A percentile compares a stretch with the other conserved stretches of the same genome.
Evolutionary conservation across 116 monocot genomes (phyloP).

Genomic region (Trichopus zeylanicus): DNA sequence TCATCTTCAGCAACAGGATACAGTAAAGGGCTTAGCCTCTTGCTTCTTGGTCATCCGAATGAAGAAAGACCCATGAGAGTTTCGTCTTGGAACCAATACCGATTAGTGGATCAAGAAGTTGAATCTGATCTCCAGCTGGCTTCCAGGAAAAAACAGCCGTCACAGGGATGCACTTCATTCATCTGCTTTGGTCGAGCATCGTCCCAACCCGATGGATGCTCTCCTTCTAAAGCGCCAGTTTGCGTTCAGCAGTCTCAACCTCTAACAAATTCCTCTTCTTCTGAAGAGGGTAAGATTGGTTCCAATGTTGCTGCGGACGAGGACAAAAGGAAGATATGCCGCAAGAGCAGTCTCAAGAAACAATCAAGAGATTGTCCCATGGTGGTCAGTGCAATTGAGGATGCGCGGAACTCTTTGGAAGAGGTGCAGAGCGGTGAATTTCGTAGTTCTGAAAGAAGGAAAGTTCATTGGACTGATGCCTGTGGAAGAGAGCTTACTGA

Average conservation of each 20-base stretch:
- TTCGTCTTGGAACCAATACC: constrained; percentile 66
- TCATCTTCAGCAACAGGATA: constrained; percentile 87
- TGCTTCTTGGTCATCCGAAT: constrained; percentile 45
- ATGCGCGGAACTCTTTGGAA: constrained; percentile 12
- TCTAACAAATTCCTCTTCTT: constrained; percentile 4
- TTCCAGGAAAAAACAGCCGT: constrained; percentile 24
- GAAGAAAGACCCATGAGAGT: constrained; percentile 68
- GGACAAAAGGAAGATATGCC: constrained; percentile 20
- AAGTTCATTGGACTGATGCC: constrained; percentile 82
- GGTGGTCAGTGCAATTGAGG: constrained; percentile 2
- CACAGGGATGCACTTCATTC: constrained; percentile 37
- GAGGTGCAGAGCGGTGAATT: constrained; percentile 18
- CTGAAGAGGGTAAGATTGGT: constrained; percentile 13
- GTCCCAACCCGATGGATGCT: constrained; percentile 18
- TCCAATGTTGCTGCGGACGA: constrained; percentile 8
- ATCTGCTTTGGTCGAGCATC: constrained; percentile 42
- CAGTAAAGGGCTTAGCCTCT: constrained; percentile 53
- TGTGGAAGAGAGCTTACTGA: constrained; percentile 65
- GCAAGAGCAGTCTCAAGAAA: constrained; percentile 62
- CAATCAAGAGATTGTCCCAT: constrained; percentile 13
- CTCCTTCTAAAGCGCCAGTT: constrained; percentile 25
- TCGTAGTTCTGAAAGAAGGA: constrained; percentile 38
- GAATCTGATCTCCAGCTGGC: constrained; percentile 31
- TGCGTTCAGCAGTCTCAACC: constrained; percentile 21
- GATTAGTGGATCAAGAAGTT: constrained; percentile 43